These are phyloP conservation scores for Tritrichomonas musculus DNA, from an alignment of 208 protist species.

Conservation along the genomic window DNA sequence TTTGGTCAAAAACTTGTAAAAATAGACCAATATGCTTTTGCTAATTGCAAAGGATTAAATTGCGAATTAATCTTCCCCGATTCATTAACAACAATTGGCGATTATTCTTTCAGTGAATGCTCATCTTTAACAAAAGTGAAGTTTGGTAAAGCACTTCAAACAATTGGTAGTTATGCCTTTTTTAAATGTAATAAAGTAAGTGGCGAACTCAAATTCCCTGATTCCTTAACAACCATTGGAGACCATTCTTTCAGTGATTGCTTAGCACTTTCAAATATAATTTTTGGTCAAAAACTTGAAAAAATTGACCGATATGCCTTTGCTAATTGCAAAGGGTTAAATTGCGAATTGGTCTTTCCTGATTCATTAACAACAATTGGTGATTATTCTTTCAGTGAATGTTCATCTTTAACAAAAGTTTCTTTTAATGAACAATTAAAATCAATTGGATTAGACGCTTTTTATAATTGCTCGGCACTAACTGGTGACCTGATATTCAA, in stretches of 20 bases:
- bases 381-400: background rate
- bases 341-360: background rate
- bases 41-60: background rate
- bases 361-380: background rate
- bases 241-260: background rate
- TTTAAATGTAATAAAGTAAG: background rate
- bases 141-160: background rate
- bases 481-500: background rate
- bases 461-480: background rate
- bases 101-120: background rate
- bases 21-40: background rate
- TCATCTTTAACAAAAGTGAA: background rate
- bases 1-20: background rate
- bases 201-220: background rate
- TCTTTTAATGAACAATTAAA: background rate
- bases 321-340: background rate
- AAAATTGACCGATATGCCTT: background rate
- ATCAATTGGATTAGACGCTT: background rate
- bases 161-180: background rate
- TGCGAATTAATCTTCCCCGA: background rate
- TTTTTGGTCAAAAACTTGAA: background rate
- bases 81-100: background rate
- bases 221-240: background rate
- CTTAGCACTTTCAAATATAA: background rate
- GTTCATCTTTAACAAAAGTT: background rate